Evolutionary conservation across 352 stramenopile species (phyloP), one percentile per base, ranked within the genome.

Genomic region (Thalassiosira pacifica): DNA sequence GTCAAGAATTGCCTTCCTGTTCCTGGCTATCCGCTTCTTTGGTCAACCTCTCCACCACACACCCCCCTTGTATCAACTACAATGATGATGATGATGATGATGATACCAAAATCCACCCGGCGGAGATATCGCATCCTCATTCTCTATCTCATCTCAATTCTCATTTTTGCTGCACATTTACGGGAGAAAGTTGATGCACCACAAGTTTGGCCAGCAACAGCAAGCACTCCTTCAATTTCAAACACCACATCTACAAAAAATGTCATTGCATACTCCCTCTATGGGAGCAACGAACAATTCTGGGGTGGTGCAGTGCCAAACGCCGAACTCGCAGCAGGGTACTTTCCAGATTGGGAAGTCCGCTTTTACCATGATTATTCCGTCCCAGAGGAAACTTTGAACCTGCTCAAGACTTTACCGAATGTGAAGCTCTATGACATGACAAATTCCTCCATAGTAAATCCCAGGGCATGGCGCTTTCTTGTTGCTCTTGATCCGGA

Each of bases 261-360:
- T 66, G 57, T 66, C 19, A 66, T 66, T 37, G 22, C 57, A 66
- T 66, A 34, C 57, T 66, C 57, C 26, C 57, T 66, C 26, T 66
- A 66, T 18, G 57, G 57, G 18, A 66, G 10, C 57, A 18, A 66
- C 31, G 26, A 66, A 19, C 19, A 29, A 34, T 66, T 34, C 57
- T 34, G 19, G 29, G 57, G 26, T 13, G 57, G 57, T 19, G 57
- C 57, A 29, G 26, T 66, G 22, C 19, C 16, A 66, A 66, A 66
- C 26, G 57, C 57, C 57, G 37, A 37, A 37, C 57, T 66, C 29
- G 57, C 57, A 19, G 9, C 6, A 5, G 26, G 18, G 18, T 37
- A 37, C 16, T 66, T 34, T 34, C 57, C 57, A 19, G 57, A 18
- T 34, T 66, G 57, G 57, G 19, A 66, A 66, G 57, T 66, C n/a